phyloP scores from a whole-genome alignment of 2,329 filamentous ascomycete species.

The Teratosphaeria destructans region DNA sequence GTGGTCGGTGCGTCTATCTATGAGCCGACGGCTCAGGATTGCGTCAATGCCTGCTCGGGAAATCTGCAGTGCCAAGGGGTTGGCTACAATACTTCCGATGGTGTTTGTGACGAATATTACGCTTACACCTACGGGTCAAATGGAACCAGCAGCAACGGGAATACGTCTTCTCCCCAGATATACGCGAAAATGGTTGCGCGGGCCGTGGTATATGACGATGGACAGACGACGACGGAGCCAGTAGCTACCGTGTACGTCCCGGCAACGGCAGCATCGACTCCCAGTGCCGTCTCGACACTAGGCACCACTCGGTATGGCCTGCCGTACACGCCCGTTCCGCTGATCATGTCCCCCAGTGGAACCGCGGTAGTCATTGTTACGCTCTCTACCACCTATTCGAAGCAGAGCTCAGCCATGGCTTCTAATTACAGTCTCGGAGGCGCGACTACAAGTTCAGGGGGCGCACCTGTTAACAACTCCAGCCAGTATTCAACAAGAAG shows the following conservation, averaged over 20 bases:
- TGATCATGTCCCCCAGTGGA: not conserved
- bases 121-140: not conserved
- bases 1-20: not conserved
- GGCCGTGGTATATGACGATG: not conserved
- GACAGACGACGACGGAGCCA: not conserved
- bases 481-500: not conserved
- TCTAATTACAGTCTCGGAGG: not conserved
- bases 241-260: not conserved
- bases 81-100: not conserved
- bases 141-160: not conserved
- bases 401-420: not conserved
- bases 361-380: not conserved
- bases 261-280: not conserved
- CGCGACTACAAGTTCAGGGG: not conserved
- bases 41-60: not conserved
- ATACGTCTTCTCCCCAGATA: not conserved
- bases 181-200: not conserved
- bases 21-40: not conserved
- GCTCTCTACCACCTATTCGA: not conserved
- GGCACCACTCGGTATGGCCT: not conserved
- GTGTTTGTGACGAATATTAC: not conserved
- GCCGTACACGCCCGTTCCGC: not conserved
- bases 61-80: not conserved
- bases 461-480: not conserved
- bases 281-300: not conserved